phyloP scores from a whole-genome alignment of 495 filamentous ascomycete species.

The Schizothecium vesticola region DNA sequence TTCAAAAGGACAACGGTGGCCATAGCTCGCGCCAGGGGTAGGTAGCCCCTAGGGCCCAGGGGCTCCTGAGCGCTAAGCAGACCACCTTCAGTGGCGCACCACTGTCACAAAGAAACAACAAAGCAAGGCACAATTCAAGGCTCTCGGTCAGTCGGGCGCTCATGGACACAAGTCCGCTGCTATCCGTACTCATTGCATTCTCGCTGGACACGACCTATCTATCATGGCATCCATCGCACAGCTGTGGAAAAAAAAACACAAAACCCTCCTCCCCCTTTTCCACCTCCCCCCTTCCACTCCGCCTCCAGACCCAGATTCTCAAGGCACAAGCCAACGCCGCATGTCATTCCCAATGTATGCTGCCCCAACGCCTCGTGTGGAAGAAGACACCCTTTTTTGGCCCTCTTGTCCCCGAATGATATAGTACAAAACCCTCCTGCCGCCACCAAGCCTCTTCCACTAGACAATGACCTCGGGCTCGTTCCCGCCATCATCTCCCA shows the following conservation, averaged over 20 bases:
- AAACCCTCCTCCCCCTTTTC: not conserved
- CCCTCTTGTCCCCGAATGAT: conserved; percentile 11
- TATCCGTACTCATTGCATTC: not conserved
- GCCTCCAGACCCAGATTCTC: not conserved
- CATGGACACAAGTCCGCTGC: not conserved
- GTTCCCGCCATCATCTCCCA: conserved; percentile 16
- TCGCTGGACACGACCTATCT: not conserved
- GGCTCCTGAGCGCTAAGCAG: too few relatives aligned
- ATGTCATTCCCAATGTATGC: conserved; percentile 17
- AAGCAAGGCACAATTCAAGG: not conserved
- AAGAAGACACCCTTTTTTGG: conserved; percentile 1
- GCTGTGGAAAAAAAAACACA: not conserved
- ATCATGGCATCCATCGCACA: not conserved
- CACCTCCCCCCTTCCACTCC: not conserved
- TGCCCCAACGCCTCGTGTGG: conserved; percentile 20
- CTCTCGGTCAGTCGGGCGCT: not conserved
- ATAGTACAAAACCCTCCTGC: conserved; percentile 21
- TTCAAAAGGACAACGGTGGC: not conserved
- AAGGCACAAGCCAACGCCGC: conserved; percentile 3
- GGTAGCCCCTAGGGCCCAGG: too few relatives aligned
- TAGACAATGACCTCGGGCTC: conserved; percentile 25
- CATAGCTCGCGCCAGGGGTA: not conserved
- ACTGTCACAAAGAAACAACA: not conserved
- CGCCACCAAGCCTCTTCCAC: not conserved
- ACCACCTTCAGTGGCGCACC: not conserved